Base-by-base conservation (phyloP, 129 eudicot species). In the Ambrosia trifida region DNA sequence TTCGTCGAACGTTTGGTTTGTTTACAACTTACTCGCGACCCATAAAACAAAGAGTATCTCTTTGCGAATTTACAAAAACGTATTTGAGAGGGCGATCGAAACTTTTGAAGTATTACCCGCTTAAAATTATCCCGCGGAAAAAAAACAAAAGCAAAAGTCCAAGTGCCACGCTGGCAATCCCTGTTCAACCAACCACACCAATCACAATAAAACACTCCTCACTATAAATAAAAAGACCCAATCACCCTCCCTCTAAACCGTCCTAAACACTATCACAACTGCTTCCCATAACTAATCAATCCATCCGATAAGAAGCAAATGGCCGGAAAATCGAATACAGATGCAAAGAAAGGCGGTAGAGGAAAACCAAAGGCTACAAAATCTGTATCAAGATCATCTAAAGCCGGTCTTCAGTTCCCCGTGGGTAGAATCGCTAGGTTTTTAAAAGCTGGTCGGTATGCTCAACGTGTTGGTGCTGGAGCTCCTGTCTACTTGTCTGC, bases 381-480 rank as follows among this genome's bases (percentile, higher is more conserved):
- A 46, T 60, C 85, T 0, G 85, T 81, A 0, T 81, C 85, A 0
- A 53, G 85, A 44, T 81, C 85, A 1, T 59, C 72, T 0, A 82
- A 82, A n/a, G 85, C 85, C 5, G 85, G 85, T 1, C 65, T 82
- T 20, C 82, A 82, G 60, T 82, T 82, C 44, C 85, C 82, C 28
- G 85, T 82, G n/a, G 85, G 85, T 2, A 77, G 85, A 41, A 81
- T 81, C 62, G 85, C 85, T 4, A 63, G 85, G 17, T 81, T 81
- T 11, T 72, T 81, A 18, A 81, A 81, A 41, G 72, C 75, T 35
- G 85, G 85, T 1, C 72, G 72, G 20, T 81, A 81, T 11, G 82
- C 82, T 1, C 79, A 81, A 13, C 85, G 85, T 18, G 81, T 81
- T 11, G 85, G 85, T 11, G 81, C 85, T 38, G 85, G 85, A 14